phyloP scores from a whole-genome alignment of 2,329 filamentous ascomycete genomes.

The Aspergillus neoniger region DNA sequence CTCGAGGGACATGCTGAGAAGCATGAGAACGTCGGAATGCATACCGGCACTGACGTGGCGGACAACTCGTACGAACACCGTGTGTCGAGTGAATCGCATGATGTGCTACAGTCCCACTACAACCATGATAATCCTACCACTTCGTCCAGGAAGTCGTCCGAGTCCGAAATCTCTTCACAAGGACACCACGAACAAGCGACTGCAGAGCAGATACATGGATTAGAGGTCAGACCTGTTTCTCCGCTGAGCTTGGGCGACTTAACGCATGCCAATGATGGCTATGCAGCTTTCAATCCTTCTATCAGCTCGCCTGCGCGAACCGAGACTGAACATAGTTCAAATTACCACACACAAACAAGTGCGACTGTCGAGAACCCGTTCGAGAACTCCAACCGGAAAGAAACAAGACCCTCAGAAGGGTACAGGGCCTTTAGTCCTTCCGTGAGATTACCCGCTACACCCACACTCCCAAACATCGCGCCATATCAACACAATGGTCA shows the following conservation, averaged over 20 bases:
- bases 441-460: not conserved
- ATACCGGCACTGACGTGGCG: not conserved
- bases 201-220: not conserved
- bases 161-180: not conserved
- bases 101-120: not conserved
- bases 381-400: not conserved
- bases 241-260: not conserved
- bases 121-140: not conserved
- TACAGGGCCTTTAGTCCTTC: not conserved
- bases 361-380: not conserved
- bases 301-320: not conserved
- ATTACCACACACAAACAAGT: not conserved
- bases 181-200: not conserved
- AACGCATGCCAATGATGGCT: not conserved
- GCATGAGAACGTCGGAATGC: not conserved
- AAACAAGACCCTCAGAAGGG: not conserved
- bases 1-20: not conserved
- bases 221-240: not conserved
- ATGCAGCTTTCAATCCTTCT: not conserved
- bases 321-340: not conserved
- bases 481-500: not conserved
- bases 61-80: not conserved
- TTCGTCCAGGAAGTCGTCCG: constrained; percentile 1
- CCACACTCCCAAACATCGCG: not conserved
- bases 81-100: not conserved